These are phyloP conservation scores for Lepidopterella palustris DNA, from an alignment of 495 filamentous ascomycete species.

Conservation along the genomic window DNA sequence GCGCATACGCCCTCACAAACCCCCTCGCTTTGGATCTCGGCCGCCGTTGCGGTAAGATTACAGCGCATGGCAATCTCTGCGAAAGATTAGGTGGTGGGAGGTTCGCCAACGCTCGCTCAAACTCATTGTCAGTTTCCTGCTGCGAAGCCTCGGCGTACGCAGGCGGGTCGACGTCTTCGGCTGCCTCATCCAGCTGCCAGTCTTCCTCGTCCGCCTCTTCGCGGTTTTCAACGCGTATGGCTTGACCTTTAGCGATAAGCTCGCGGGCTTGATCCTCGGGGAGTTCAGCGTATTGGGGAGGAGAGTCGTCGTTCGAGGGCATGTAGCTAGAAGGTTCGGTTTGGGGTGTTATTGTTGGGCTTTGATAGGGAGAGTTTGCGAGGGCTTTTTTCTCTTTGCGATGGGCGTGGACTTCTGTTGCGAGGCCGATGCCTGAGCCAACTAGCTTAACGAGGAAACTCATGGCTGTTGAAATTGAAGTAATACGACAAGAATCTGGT, in stretches of 20 bases:
- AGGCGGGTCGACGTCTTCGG: conserved; percentile 31
- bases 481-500: neutral
- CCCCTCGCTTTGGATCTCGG: conserved; percentile 41
- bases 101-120: neutral
- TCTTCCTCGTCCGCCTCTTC: conserved; percentile 39
- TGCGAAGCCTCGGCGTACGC: neutral
- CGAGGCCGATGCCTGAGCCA: conserved; percentile 45
- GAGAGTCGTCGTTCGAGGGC: conserved; percentile 4
- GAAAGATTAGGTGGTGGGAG: conserved; percentile 4
- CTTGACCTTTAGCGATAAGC: conserved; percentile 14
- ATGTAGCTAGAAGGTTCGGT: neutral
- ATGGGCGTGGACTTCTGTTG: conserved; percentile 39
- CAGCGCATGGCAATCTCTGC: conserved; percentile 35
- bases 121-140: neutral
- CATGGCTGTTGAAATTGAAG: neutral
- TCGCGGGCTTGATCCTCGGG: conserved; percentile 1
- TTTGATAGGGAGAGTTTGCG: neutral
- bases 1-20: conserved; percentile 49
- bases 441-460: conserved; percentile 29
- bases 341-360: neutral
- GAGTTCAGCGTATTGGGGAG: conserved; percentile 25
- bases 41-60: conserved; percentile 47
- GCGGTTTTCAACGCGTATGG: conserved; percentile 14
- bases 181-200: conserved; percentile 49
- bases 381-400: conserved; percentile 37